A percentile compares a stretch with the other conserved stretches of the same genome.
Evolutionary conservation across 164 flowering plant genomes (phyloP).

Genomic region (Vitis riparia): DNA sequence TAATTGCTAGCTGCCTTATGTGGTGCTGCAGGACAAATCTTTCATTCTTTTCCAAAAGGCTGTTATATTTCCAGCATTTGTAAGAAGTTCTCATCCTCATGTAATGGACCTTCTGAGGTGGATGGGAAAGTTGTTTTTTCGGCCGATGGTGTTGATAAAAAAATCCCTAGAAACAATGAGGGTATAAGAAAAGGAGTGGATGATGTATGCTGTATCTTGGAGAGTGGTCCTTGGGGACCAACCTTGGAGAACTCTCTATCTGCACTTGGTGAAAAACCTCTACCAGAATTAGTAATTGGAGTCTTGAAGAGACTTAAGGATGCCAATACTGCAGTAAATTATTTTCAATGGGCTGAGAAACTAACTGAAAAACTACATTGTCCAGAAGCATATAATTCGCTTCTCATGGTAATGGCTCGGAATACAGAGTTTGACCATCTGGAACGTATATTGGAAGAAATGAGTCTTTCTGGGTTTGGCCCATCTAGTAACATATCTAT

Average conservation of each 20-base stretch:
- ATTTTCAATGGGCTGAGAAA: slow-evolving; percentile 80
- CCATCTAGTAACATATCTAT: slow-evolving; percentile 49
- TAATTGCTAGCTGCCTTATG: neutral
- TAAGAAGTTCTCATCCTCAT: slow-evolving; percentile 31
- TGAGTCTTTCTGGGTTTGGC: slow-evolving; percentile 80
- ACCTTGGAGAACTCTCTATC: slow-evolving; percentile 53
- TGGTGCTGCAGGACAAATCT: slow-evolving; percentile 32
- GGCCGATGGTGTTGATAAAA: slow-evolving; percentile 16
- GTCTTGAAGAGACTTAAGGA: slow-evolving; percentile 74
- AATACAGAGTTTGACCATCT: slow-evolving; percentile 44
- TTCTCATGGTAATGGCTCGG: slow-evolving; percentile 68
- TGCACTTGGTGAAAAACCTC: slow-evolving; percentile 29
- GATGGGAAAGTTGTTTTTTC: slow-evolving; percentile 15
- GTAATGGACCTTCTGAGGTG: slow-evolving; percentile 32
- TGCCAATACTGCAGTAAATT: slow-evolving; percentile 59
- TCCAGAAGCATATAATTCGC: slow-evolving; percentile 68
- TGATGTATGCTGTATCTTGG: slow-evolving; percentile 58
- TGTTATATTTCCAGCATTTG: slow-evolving; percentile 12
- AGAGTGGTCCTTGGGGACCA: slow-evolving; percentile 70
- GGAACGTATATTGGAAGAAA: slow-evolving; percentile 78
- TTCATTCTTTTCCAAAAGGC: slow-evolving; percentile 18
- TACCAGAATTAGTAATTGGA: slow-evolving; percentile 49
- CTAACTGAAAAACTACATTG: slow-evolving; percentile 45
- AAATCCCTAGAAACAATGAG: slow-evolving; percentile 20
- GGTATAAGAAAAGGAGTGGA: slow-evolving; percentile 36